Evolutionary conservation across 1,284 basidiomycete species (phyloP).

Genomic region (Puccinia hordei): DNA sequence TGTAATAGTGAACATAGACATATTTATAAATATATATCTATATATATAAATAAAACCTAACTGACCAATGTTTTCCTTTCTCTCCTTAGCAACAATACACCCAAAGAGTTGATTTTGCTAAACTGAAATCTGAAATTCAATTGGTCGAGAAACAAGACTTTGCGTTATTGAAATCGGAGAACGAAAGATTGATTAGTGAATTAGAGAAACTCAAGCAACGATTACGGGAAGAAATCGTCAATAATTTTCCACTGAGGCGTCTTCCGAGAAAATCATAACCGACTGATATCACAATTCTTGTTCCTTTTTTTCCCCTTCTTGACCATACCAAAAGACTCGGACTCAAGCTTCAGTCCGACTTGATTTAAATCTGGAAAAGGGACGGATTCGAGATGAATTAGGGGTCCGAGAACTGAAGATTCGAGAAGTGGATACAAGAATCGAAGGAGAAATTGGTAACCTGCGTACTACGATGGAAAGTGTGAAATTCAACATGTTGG

Average conservation of each 20-base stretch:
- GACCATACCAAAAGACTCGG: constrained; percentile 65
- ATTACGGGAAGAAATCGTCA: constrained; percentile 68
- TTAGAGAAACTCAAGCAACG: constrained; percentile 95
- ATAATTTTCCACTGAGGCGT: background rate
- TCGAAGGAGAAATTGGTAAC: constrained; percentile 93
- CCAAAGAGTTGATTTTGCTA: constrained; percentile 95
- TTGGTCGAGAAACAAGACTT: constrained; percentile 97
- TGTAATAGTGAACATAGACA: too few relatives aligned
- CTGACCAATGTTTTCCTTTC: background rate
- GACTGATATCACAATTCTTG: background rate
- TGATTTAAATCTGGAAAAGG: constrained; percentile 94
- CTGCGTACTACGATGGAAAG: constrained; percentile 87
- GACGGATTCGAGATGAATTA: constrained; percentile 88
- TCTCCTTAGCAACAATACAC: constrained; percentile 78
- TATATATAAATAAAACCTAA: background rate
- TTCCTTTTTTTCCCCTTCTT: background rate
- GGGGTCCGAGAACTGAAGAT: constrained; percentile 93
- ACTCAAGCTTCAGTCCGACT: constrained; percentile 92
- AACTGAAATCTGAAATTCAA: constrained; percentile 93
- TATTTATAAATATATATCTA: too few relatives aligned
- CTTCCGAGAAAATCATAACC: background rate
- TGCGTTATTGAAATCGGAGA: constrained; percentile 84
- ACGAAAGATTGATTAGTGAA: constrained; percentile 84
- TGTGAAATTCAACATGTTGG: constrained; percentile 66
- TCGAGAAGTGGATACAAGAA: constrained; percentile 95